Percentiles rank a stretch among this genome's conserved stretches.
Evolutionary conservation across 495 filamentous ascomycete genomes (phyloP).

Genomic region (Lichenothelia convexa): DNA sequence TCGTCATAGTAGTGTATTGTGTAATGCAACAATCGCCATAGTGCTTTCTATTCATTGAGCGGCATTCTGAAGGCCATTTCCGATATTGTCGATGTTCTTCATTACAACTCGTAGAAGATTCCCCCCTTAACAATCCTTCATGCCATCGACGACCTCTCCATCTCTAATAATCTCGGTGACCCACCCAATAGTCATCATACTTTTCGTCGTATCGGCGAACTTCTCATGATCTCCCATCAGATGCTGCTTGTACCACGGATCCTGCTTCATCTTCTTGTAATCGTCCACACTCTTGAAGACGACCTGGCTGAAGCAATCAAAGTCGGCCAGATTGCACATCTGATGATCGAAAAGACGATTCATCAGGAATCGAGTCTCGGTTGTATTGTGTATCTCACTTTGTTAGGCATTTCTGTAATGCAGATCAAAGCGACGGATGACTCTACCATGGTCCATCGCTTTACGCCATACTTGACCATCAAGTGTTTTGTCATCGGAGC

Average conservation of each 20-base stretch:
- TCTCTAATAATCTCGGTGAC: conserved; percentile 17
- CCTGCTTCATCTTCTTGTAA: conserved; percentile 11
- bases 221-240: conserved; percentile 6
- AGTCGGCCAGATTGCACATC: conserved; percentile 23
- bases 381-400: conserved; percentile 26
- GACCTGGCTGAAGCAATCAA: conserved; percentile 28
- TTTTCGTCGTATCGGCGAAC: conserved; percentile 6
- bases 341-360: conserved; percentile 21
- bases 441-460: conserved; percentile 22
- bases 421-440: too few relatives aligned
- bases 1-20: too few relatives aligned
- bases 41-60: too few relatives aligned
- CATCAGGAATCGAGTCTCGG: conserved; percentile 21
- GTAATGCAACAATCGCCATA: too few relatives aligned
- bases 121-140: neutral
- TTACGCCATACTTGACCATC: conserved; percentile 29
- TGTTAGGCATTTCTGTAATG: too few relatives aligned
- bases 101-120: too few relatives aligned
- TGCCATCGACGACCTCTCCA: conserved; percentile 6
- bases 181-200: conserved; percentile 21
- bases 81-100: too few relatives aligned
- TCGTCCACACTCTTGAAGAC: conserved; percentile 23
- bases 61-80: too few relatives aligned
- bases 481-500: conserved; percentile 26
- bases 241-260: conserved; percentile 6